Percentiles rank a stretch among this genome's conserved stretches.
These are phyloP conservation scores for Cercospora zeina DNA, from an alignment of 2,329 filamentous ascomycete genomes.

Conservation along the genomic window DNA sequence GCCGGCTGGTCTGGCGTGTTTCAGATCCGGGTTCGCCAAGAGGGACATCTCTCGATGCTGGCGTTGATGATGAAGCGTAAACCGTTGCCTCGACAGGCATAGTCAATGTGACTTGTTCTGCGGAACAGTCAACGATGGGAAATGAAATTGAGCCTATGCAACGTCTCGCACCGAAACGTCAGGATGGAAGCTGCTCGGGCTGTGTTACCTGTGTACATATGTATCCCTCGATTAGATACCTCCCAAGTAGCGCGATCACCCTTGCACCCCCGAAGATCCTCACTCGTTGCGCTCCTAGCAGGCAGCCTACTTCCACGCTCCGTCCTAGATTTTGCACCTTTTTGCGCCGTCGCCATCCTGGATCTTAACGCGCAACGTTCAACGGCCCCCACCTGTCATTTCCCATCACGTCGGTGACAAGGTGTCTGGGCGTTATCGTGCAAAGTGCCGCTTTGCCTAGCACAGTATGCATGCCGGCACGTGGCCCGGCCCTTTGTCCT, in stretches of 20 bases:
- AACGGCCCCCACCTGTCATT: neutral
- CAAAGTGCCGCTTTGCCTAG: slow-evolving; percentile 7
- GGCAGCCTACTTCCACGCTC: neutral
- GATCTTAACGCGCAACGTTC: slow-evolving; percentile 10
- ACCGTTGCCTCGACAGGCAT: neutral
- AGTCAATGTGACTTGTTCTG: too few species aligned
- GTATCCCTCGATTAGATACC: too few species aligned
- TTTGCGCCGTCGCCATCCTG: slow-evolving; percentile 8
- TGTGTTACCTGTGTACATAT: too few species aligned
- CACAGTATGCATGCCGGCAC: slow-evolving; percentile 1
- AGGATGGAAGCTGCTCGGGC: too few species aligned
- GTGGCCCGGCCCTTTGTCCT: neutral
- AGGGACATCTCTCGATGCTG: neutral
- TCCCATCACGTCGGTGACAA: neutral
- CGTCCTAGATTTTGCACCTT: neutral
- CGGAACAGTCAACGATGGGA: too few species aligned
- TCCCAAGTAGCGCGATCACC: slow-evolving; percentile 1
- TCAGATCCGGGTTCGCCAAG: neutral
- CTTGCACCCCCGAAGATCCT: slow-evolving; percentile 4
- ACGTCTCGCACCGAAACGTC: too few species aligned
- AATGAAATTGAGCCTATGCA: too few species aligned
- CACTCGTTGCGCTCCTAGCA: neutral
- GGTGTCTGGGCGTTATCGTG: neutral
- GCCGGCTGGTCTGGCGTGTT: neutral
- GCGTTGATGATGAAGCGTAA: neutral